phyloP scores from a whole-genome alignment of 2,329 filamentous ascomycete species.

The Triangularia verruculosa region DNA sequence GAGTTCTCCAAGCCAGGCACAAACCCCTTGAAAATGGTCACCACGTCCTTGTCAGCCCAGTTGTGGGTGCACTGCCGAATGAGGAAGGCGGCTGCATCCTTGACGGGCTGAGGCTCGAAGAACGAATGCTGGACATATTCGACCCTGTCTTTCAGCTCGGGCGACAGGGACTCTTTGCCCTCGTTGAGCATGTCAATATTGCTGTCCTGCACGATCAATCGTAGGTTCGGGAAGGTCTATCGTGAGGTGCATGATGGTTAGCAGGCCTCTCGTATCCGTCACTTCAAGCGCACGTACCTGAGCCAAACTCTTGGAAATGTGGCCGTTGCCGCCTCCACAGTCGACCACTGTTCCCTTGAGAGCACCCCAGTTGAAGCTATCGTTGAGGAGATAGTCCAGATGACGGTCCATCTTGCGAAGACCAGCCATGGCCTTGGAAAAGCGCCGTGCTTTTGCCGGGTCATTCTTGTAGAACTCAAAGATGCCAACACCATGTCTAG shows the following conservation, averaged over 20 bases:
- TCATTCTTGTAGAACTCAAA: neutral
- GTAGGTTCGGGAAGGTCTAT: conserved; percentile 2
- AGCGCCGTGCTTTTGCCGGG: neutral
- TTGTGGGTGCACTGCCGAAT: conserved; percentile 30
- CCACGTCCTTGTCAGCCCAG: conserved; percentile 26
- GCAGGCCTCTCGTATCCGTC: neutral
- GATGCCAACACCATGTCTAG: conserved; percentile 15
- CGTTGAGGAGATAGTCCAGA: neutral
- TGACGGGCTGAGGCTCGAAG: conserved; percentile 28
- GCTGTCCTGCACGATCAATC: conserved; percentile 20
- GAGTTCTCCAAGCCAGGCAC: conserved; percentile 29
- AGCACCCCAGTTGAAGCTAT: neutral
- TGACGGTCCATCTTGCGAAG: neutral
- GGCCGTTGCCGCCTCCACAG: neutral
- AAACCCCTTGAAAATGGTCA: conserved; percentile 27
- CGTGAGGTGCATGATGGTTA: neutral
- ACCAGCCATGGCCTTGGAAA: neutral
- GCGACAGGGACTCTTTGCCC: neutral
- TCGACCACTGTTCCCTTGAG: neutral
- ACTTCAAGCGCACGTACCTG: neutral
- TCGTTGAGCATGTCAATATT: conserved; percentile 8
- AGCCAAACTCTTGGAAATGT: neutral
- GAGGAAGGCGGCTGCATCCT: conserved; percentile 24
- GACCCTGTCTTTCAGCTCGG: neutral
- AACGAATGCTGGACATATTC: conserved; percentile 18